Evolutionary conservation across 1,284 basidiomycete species (phyloP).

Genomic region (Rhodotorula sp.): DNA sequence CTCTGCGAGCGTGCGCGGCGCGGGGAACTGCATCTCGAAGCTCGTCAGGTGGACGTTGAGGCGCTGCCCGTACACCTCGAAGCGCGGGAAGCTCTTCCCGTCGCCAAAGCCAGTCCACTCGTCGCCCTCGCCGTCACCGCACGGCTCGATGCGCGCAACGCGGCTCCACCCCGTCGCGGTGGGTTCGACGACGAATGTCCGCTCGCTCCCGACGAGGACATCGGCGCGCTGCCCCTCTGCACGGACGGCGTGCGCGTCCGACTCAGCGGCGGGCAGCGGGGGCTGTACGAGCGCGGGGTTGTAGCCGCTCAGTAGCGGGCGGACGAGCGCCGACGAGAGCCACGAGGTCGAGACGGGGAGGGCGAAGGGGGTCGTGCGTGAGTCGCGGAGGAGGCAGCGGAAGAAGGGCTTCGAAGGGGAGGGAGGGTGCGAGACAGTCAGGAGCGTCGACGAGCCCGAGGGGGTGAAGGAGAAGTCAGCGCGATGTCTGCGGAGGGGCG

Average conservation of each 20-base stretch:
- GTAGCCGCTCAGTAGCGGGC: conserved; percentile 9
- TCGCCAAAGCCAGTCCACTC: conserved; percentile 23
- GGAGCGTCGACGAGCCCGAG: background rate
- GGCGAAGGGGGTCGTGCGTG: conserved; percentile 19
- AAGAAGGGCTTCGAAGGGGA: conserved; percentile 30
- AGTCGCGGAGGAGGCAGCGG: conserved; percentile 23
- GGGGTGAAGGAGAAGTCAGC: conserved; percentile 32
- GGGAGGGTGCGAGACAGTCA: conserved; percentile 15
- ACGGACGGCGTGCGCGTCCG: too few relatives aligned
- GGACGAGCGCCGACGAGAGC: conserved; percentile 13
- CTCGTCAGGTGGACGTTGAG: conserved; percentile 10
- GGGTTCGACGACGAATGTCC: conserved; percentile 16
- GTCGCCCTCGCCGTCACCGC: background rate
- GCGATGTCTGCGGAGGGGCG: conserved; percentile 20
- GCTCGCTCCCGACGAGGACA: conserved; percentile 5
- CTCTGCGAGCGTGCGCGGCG: background rate
- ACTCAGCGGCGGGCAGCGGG: background rate
- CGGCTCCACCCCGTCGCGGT: conserved; percentile 4
- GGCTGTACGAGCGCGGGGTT: conserved; percentile 13
- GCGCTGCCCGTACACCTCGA: conserved; percentile 4
- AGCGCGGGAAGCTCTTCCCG: conserved; percentile 19
- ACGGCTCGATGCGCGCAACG: conserved; percentile 3
- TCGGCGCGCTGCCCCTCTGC: conserved; percentile 5
- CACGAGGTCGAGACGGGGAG: conserved; percentile 22
- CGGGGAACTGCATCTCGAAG: conserved; percentile 22